These are phyloP conservation scores for Tetrastigma voinierianum DNA, from an alignment of 164 flowering plant species.

Conservation along the genomic window DNA sequence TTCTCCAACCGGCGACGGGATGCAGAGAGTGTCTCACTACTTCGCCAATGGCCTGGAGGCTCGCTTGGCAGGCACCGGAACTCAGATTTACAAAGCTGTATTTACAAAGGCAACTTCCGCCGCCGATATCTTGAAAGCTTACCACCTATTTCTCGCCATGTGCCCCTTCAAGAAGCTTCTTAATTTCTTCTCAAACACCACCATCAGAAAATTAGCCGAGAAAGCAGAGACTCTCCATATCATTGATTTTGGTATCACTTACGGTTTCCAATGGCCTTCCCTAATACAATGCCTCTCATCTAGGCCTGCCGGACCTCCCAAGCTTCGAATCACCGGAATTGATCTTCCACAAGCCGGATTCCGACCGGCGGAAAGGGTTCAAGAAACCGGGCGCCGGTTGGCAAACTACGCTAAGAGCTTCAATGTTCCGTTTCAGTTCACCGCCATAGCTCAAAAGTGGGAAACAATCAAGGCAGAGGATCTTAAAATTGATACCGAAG, in stretches of 20 bases:
- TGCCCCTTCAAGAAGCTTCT: background rate
- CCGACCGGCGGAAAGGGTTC: slow-evolving; percentile 26
- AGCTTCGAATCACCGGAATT: slow-evolving; percentile 21
- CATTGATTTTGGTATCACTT: slow-evolving; percentile 9
- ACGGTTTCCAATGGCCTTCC: slow-evolving; percentile 33
- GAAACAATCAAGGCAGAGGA: slow-evolving; percentile 23
- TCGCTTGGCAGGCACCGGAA: too few relatives aligned
- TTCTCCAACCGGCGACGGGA: too few relatives aligned
- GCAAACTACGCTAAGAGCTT: slow-evolving; percentile 25
- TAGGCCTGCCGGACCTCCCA: slow-evolving; percentile 24
- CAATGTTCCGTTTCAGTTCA: slow-evolving; percentile 31
- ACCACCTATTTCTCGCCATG: too few relatives aligned
- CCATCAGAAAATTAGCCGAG: slow-evolving; percentile 23
- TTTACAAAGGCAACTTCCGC: background rate
- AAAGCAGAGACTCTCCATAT: slow-evolving; percentile 14
- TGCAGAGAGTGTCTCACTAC: too few relatives aligned
- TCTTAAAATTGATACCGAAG: slow-evolving; percentile 19
- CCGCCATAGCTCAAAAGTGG: slow-evolving; percentile 1
- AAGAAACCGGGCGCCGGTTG: slow-evolving; percentile 30
- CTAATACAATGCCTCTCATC: slow-evolving; percentile 25
- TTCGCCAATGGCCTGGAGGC: too few relatives aligned
- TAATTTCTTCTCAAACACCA: slow-evolving; percentile 24
- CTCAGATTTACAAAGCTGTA: too few relatives aligned
- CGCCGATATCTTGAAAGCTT: too few relatives aligned
- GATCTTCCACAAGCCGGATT: slow-evolving; percentile 33